Evolutionary conservation across 768 basidiomycete genomes (phyloP), one percentile per base, ranked within the genome.

Genomic region (Rhizopogon sp.): DNA sequence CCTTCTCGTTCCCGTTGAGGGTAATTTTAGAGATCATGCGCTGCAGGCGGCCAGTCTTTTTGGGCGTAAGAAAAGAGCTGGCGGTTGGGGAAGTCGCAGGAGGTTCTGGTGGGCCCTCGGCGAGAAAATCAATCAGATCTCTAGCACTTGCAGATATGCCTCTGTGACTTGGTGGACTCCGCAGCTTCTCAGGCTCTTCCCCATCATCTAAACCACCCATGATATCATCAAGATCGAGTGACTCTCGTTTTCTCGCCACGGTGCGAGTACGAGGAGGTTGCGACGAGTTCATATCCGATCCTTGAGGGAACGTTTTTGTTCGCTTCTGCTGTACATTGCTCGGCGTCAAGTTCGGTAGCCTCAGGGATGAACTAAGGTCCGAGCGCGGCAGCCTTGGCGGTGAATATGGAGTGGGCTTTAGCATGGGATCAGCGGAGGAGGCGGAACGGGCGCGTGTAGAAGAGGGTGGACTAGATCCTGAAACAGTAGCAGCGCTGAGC

Each of bases 11-110:
- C 51, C 66, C 54, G 17, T 79, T 77, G 58, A 82, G 72, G 39
- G 81, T 85, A 28, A 93, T 74, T 61, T 83, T 86, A 17, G 90
- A 91, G 62, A 94, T 88, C 84, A 94, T 91, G 58, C 84, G 81
- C 68, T 87, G 86, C 56, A 93, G 72, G 25, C 89, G 79, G 46
- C 82, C 82, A 53, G 76, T 77, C 68, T 83, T 83, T 62, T 69
- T 72, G 55, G 58, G 64, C 56, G 64, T 74, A 54, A 68, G 66
- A 29, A 73, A 60, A 25, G 76, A 74, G 45, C 74, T 66, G 11
- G 73, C 64, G 45, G 59, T 56, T 1, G 62, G 55, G n/a, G 54
- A 45, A 14, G 60, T 58, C 2, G 17, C n/a, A 37, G 57, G 56
- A 50, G 62, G 62, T 52, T 78, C 76, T 14, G 80, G 79, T 2